These are phyloP conservation scores for Monosporascus sp. DNA, from an alignment of 2,329 filamentous ascomycete species.

Conservation along the genomic window DNA sequence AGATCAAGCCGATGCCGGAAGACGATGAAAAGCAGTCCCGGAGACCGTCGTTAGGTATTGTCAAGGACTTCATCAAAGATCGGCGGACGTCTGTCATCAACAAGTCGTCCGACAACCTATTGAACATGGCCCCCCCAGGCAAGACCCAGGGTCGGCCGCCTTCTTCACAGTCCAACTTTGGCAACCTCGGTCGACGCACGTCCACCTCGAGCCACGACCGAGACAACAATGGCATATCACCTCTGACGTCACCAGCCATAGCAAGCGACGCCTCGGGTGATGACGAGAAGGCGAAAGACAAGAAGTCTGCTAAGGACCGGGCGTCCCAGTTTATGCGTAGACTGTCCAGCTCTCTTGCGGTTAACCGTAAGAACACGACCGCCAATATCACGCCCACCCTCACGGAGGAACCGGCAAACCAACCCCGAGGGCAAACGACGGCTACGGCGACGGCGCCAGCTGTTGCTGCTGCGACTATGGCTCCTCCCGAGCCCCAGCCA, in stretches of 20 bases:
- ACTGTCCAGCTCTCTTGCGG: conserved; percentile 48
- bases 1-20: conserved; percentile 29
- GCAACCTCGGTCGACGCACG: conserved; percentile 51
- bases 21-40: conserved; percentile 36
- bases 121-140: conserved; percentile 23
- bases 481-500: conserved; percentile 21
- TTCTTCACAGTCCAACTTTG: conserved; percentile 38
- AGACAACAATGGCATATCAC: conserved; percentile 18
- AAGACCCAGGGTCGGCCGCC: conserved; percentile 44
- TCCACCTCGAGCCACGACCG: conserved; percentile 56
- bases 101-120: conserved; percentile 41
- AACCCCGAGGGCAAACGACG: conserved; percentile 6
- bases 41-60: conserved; percentile 54
- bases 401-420: conserved; percentile 41
- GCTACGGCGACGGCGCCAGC: conserved; percentile 1
- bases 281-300: conserved; percentile 39
- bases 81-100: conserved; percentile 45
- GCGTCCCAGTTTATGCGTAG: conserved; percentile 55
- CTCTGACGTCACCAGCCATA: conserved; percentile 34
- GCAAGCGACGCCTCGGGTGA: conserved; percentile 42
- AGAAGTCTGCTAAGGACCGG: conserved; percentile 41
- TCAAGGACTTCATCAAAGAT: conserved; percentile 59
- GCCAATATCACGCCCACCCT: conserved; percentile 47
- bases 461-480: conserved; percentile 18
- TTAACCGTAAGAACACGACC: conserved; percentile 39